Evolutionary conservation across 257 asterid species (phyloP).

Genomic region (Salvia rosmarinus): DNA sequence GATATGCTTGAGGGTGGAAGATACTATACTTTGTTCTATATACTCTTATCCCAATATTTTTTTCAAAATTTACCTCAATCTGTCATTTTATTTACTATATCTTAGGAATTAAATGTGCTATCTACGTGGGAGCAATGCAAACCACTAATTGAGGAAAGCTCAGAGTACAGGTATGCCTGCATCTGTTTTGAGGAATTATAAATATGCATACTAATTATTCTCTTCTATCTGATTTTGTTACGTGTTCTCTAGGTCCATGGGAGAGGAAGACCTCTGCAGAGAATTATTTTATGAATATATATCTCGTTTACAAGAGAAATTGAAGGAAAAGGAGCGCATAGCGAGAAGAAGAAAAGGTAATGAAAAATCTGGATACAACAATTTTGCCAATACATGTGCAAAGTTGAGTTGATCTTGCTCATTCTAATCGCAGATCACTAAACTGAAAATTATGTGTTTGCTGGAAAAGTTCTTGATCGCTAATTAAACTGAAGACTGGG

Average conservation of each 20-base stretch:
- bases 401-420: slow-evolving; percentile 19
- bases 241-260: slow-evolving; percentile 63
- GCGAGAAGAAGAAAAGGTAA: slow-evolving; percentile 95
- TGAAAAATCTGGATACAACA: slow-evolving; percentile 20
- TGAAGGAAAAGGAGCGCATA: slow-evolving; percentile 89
- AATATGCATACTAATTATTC: slow-evolving; percentile 25
- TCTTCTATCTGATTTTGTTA: slow-evolving; percentile 1
- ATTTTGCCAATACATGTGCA: not conserved
- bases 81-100: not conserved
- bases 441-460: slow-evolving; percentile 16
- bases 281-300: slow-evolving; percentile 80
- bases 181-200: slow-evolving; percentile 4
- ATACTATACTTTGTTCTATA: not conserved
- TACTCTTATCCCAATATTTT: not conserved
- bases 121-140: slow-evolving; percentile 92
- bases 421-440: not conserved
- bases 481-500: not conserved
- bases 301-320: slow-evolving; percentile 79
- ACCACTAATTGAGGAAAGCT: slow-evolving; percentile 76
- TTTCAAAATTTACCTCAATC: not conserved
- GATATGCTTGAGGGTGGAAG: slow-evolving; percentile 31
- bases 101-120: slow-evolving; percentile 69
- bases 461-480: not conserved
- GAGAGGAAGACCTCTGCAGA: slow-evolving; percentile 75
- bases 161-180: slow-evolving; percentile 73